A percentile compares a stretch with the other conserved stretches of the same genome.
Evolutionary conservation across 176 grass and related monocot genomes (phyloP).

Genomic region (Aegilops longissima): DNA sequence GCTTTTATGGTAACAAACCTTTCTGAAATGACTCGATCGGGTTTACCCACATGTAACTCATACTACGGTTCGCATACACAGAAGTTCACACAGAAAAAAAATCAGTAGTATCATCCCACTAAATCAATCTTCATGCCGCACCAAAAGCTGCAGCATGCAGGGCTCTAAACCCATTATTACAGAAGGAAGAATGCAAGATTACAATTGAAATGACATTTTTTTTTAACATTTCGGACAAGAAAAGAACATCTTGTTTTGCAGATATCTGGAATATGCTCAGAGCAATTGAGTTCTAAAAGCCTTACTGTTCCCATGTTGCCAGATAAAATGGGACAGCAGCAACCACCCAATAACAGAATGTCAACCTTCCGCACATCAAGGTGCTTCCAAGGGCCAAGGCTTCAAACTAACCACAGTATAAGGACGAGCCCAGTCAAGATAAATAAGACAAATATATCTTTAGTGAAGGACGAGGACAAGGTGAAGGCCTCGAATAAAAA

Average conservation of each 20-base stretch:
- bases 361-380: conserved; percentile 80
- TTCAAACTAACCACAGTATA: conserved; percentile 71
- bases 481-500: conserved; percentile 25
- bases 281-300: conserved; percentile 17
- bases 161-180: not conserved
- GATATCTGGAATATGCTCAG: conserved; percentile 6
- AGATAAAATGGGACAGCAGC: conserved; percentile 93
- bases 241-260: not conserved
- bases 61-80: not conserved
- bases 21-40: not conserved
- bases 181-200: not conserved
- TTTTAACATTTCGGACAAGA: not conserved
- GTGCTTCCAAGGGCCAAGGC: conserved; percentile 93
- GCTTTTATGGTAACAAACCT: not conserved
- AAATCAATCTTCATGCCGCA: not conserved
- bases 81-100: conserved; percentile 10
- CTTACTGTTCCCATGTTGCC: conserved; percentile 99
- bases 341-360: conserved; percentile 83
- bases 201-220: not conserved
- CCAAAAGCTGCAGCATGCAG: not conserved
- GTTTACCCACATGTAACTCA: not conserved
- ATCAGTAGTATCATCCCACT: not conserved
- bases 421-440: conserved; percentile 7
- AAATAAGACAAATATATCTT: conserved; percentile 19
- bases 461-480: conserved; percentile 14